Evolutionary conservation across 306 rosid genomes (phyloP).

Genomic region (Parietaria judaica): DNA sequence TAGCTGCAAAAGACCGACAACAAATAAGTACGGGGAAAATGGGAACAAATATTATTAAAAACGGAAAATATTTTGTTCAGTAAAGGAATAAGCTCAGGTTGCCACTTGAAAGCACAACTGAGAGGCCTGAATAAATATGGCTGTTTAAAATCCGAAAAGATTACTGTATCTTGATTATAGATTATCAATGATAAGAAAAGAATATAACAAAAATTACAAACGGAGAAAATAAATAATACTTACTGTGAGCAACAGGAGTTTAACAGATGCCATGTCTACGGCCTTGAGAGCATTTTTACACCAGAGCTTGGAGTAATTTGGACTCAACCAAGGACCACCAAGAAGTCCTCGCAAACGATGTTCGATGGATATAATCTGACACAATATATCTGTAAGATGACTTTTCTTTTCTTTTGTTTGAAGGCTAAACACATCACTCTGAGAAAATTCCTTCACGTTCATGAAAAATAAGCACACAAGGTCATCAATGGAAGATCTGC

Average conservation of each 20-base stretch:
- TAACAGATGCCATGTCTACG: constrained; percentile 48
- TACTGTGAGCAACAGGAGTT: constrained; percentile 66
- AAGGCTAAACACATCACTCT: constrained; percentile 35
- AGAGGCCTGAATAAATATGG: too few relatives aligned
- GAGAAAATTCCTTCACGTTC: constrained; percentile 35
- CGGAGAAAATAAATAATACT: constrained; percentile 22
- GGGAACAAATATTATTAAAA: neutral
- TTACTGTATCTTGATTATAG: too few relatives aligned
- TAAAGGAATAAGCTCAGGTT: too few relatives aligned
- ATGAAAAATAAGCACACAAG: constrained; percentile 68
- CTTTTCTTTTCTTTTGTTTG: constrained; percentile 38
- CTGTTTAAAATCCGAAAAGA: too few relatives aligned
- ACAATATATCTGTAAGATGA: constrained; percentile 61
- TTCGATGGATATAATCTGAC: constrained; percentile 58
- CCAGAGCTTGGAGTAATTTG: constrained; percentile 50
- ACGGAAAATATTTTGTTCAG: too few relatives aligned
- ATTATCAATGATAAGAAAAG: neutral
- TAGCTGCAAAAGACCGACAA: constrained; percentile 42
- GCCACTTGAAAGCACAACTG: too few relatives aligned
- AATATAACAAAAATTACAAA: neutral
- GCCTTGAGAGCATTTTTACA: constrained; percentile 48
- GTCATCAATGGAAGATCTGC: constrained; percentile 60
- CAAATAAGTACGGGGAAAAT: neutral
- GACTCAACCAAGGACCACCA: constrained; percentile 84
- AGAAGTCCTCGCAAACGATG: constrained; percentile 79